Evolutionary conservation across 2,329 filamentous ascomycete genomes (phyloP), one percentile per base, ranked within the genome.

Genomic region (Neonectria magnoliae): DNA sequence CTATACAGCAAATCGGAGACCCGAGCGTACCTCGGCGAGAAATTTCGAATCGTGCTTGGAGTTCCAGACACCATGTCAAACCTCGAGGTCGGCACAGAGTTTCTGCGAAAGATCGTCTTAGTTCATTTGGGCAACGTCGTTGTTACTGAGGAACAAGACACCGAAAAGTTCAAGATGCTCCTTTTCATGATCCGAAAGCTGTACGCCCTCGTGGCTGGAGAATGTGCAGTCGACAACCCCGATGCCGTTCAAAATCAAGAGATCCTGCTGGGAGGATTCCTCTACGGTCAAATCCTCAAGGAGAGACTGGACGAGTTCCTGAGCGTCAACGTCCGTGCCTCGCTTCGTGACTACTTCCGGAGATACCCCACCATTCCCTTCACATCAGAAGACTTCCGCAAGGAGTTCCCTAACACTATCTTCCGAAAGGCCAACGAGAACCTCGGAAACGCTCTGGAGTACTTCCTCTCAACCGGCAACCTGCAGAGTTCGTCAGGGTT

Each of bases 231-330:
- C 5, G 96, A 99, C 82, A 98, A 99, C 76, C 95, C 96, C 1
- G 96, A 99, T 86, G 93, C 96, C 11, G 91, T 98, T 18, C 94
- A 97, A 75, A 97, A 97, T 79, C 96, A 99, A 76, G 96, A 99
- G 79, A 91, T 98, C 62, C 84, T 99, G 25, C 87, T 99, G 2
- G 95, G 95, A 57, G 95, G 96, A 9, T 97, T 97, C 76, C 83
- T 99, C 13, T 99, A 97, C 76, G 93, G 93, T 60, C 95, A 96
- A 89, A 94, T 99, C 57, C 83, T 99, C 71, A 99, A 99, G 82
- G 96, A 99, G 79, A 89, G 91, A 62, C 83, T 99, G 10, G 95
- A 99, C 65, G 96, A 98, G 77, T 93, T 95, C 82, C 83, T 99
- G 18, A 82, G 84, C 6, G 81, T 83, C 42, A 80, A 80, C 29